phyloP scores from a whole-genome alignment of 1,284 basidiomycete genomes.

The Trichosporon ovoides region DNA sequence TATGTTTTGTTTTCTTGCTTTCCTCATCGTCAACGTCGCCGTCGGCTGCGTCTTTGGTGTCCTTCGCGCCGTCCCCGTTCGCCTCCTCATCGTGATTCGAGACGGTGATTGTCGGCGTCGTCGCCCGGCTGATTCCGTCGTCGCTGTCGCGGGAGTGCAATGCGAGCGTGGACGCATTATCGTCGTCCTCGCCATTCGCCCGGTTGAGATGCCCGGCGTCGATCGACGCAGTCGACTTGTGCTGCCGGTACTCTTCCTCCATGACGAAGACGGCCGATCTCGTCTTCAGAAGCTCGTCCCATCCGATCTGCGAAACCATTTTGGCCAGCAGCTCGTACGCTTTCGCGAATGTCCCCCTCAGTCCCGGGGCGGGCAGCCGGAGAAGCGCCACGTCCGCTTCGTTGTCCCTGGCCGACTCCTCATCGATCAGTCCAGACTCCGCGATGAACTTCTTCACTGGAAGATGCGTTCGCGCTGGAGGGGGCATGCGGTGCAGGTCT shows the following conservation, averaged over 20 bases:
- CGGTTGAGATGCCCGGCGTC: constrained; percentile 17
- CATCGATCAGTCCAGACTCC: constrained; percentile 60
- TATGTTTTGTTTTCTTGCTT: constrained; percentile 41
- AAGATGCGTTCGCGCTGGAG: constrained; percentile 75
- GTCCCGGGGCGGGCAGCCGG: constrained; percentile 85
- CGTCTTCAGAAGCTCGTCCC: constrained; percentile 95
- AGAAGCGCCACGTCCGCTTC: constrained; percentile 91
- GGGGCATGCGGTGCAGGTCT: constrained; percentile 82
- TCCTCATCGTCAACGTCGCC: constrained; percentile 25
- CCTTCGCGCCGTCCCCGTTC: constrained; percentile 5
- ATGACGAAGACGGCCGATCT: constrained; percentile 96
- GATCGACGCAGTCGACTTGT: constrained; percentile 55
- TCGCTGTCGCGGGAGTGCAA: constrained; percentile 21
- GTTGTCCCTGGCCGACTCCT: constrained; percentile 65
- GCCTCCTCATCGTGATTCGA: constrained; percentile 63
- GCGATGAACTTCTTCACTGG: constrained; percentile 80
- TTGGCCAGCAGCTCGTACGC: constrained; percentile 87
- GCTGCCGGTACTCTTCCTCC: constrained; percentile 92
- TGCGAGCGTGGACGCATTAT: constrained; percentile 62
- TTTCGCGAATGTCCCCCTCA: constrained; percentile 91
- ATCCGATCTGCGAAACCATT: constrained; percentile 88
- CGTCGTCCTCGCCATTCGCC: constrained; percentile 53
- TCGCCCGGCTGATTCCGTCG: constrained; percentile 17
- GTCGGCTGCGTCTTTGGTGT: constrained; percentile 8
- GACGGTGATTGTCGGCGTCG: constrained; percentile 81